Evolutionary conservation across 2,329 filamentous ascomycete genomes (phyloP).

Genomic region (Pyricularia pennisetigena): DNA sequence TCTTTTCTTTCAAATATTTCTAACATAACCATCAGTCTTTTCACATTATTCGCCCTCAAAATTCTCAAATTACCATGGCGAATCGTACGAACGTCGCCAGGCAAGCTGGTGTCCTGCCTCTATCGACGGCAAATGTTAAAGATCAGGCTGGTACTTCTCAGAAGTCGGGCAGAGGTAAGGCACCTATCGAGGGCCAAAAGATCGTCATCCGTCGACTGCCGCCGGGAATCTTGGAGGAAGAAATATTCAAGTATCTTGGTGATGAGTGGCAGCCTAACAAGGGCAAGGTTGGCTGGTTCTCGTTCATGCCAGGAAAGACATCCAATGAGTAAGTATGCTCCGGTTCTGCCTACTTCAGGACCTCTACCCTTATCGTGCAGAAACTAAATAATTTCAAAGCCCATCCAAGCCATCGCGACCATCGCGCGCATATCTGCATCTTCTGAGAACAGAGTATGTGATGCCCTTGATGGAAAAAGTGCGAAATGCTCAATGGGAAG

Average conservation of each 20-base stretch:
- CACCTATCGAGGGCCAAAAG: constrained; percentile 61
- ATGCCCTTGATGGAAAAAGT: constrained; percentile 60
- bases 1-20: background rate
- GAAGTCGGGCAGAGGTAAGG: constrained; percentile 35
- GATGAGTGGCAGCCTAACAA: constrained; percentile 72
- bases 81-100: background rate
- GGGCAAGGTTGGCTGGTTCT: constrained; percentile 78
- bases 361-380: background rate
- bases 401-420: constrained; percentile 79
- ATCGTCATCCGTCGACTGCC: constrained; percentile 76
- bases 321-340: constrained; percentile 64
- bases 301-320: constrained; percentile 57
- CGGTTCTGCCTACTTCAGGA: background rate
- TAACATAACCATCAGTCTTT: background rate
- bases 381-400: constrained; percentile 28
- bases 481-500: constrained; percentile 61
- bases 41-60: background rate
- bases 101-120: constrained; percentile 35
- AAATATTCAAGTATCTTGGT: constrained; percentile 65
- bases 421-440: constrained; percentile 71
- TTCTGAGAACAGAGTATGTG: constrained; percentile 63
- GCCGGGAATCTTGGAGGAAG: constrained; percentile 70
- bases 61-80: background rate
- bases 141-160: constrained; percentile 29
- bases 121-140: constrained; percentile 24